Base-by-base conservation (phyloP, 495 filamentous ascomycete species). In the Aspergillus steynii region DNA sequence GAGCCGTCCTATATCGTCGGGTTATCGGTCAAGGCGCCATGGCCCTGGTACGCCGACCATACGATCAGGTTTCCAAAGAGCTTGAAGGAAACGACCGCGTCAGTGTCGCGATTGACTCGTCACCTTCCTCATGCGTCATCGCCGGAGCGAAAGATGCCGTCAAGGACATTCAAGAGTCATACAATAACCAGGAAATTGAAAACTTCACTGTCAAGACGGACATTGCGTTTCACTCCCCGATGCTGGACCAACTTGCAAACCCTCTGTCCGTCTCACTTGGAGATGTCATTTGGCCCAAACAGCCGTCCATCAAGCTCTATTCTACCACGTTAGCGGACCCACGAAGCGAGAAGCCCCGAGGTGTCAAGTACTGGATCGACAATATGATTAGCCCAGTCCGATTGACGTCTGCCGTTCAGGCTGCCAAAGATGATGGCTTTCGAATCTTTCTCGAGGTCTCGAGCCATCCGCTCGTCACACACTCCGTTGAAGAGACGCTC, bases 1-100 rank as follows among this genome's bases (percentile, higher is more conserved):
- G 78, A 32, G 72, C 77, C 0, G 56, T 57, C 5, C 62, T 81
- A 12, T 81, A 79, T 50, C 61, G 65, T 1, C 25, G 63, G 14
- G 70, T 81, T 20, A 75, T 68, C 61, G 83, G 85, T 20, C 71
- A 80, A 27, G 72, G 78, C 0, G 81, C 77, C 31, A 85, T 88
- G 76, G 69, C 80, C 15, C 70, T 86, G 1, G 82, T 85, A 3
- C 71, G 68, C 51, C 28, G 4, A 77, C 80, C 77, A 70, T 82
- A 71, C 69, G 76, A 27, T 71, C 80, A 77, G 34, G 58, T 71
- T 3, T n/a, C 15, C 12, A 49, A 59, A 5, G 60, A 66, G 45
- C 70, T 73, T 10, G 48, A 29, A 29, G 63, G 49, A 3, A 50
- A 61, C 8, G 15, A n/a, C 1, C 65, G 75, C 50, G 48, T 80